Evolutionary conservation across 805 yeast genomes (phyloP), one percentile per base, ranked within the genome.

Genomic region (Kodamaea neixiangensis): DNA sequence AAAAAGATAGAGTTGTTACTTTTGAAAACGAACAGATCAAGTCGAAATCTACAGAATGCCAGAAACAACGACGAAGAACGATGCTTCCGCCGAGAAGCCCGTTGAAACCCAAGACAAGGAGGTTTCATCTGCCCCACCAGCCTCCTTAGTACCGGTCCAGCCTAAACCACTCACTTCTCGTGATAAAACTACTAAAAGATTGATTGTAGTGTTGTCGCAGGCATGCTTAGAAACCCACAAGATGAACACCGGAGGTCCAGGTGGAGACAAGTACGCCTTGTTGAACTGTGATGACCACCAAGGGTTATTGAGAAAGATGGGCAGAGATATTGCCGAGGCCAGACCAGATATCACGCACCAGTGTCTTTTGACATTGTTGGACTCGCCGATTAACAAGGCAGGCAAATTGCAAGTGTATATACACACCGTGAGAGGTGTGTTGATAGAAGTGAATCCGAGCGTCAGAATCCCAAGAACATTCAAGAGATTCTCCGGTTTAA

Each of bases 321-420:
- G 96, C 48, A 83, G 98, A 66, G 98, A 94, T 65, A 93, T 94
- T 56, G 89, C 96, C 45, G 99, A 94, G 66, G 98, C 97, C 6
- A 84, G 99, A 69, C 99, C 99, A n/a, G 99, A 94, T 69, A 94
- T 94, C 63, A 94, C 99, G 41, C 99, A 94, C 67, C 99, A 93
- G 72, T 94, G 99, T 77, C 81, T 94, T 39, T 78, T 94, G 69
- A 93, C 99, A 3, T 77, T 94, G 57, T 77, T 94, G 61, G 99
- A 94, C 69, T 89, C 97, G n/a, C 99, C 99, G 40, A 87, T 94
- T 62, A 94, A 94, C 75, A 94, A 94, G 71, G 98, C 97, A 5
- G 99, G 99, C 7, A 89, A 84, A 69, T 79, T 94, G 58, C 99
- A 94, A 71, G 99, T 94, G 11, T 94, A 93, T 71, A 91, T 94